Evolutionary conservation across 2,329 filamentous ascomycete species (phyloP), one percentile per base, ranked within the genome.

Genomic region (Elsinoe arachidis): DNA sequence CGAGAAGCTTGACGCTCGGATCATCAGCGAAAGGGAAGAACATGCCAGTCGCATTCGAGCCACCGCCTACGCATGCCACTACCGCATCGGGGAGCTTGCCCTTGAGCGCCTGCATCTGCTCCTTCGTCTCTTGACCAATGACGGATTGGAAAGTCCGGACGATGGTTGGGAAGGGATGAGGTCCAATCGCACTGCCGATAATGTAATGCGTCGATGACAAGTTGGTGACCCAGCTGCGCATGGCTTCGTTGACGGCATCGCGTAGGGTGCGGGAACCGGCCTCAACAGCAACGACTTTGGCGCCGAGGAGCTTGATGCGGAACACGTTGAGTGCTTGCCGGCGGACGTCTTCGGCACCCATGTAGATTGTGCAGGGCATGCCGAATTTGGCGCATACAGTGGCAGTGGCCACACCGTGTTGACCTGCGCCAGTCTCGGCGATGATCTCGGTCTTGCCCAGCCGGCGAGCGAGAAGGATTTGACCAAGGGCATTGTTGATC

Each of bases 341-440:
- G 59, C 93, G 87, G 55, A 97, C 93, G 68, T 99, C 93, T 75
- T 99, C 93, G 47, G 91, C 90, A 66, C 93, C 93, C 93, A 99
- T 99, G 75, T 91, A 99, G 57, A 99, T 88, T 30, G 90, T 95
- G 71, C 93, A 99, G 71, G 92, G 87, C 91, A 99, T 92, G 68
- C 90, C 90, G 67, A 99, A 97, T 75, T 96, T 96, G 69, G 93
- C 93, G 67, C 93, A 97, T 21, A 97, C 90, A 0, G 93, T 99
- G 1, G 93, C 93, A 30, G 93, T 97, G 2, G 93, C 93, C 37
- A 99, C 93, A 77, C 93, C 93, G 73, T 99, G 93, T 75, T 99
- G 93, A 15, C 93, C 93, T 56, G 93, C 93, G 64, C 93, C 93
- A 14, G 93, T 99, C 76, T 99, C 93, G 51, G 93, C 93, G 65